Base-by-base conservation (phyloP, 108 stramenopile species). In the Parietichytrium sp. region DNA sequence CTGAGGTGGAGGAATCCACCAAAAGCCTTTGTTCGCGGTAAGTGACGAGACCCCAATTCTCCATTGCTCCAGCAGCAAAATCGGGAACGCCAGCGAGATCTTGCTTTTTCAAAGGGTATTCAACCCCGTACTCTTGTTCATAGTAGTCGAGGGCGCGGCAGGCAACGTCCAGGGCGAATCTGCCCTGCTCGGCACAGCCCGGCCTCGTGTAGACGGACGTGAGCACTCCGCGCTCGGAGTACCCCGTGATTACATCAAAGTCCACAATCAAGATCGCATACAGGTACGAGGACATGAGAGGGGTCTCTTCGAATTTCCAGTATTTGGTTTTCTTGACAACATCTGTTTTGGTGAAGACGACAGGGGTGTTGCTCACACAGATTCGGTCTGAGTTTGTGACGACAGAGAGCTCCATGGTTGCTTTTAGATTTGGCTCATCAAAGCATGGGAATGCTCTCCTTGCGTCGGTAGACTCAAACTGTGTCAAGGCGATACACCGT, bases 371-470 rank as follows among this genome's bases (percentile, higher is more conserved):
- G 89, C 82, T 83, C 78, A 97, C 92, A 33, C 92, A 90, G 72
- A 96, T 84, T 25, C 91, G 80, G 49, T 83, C 78, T 26, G 96
- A 93, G 1, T 96, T 88, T 15, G 87, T 85, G 42, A 16, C 52
- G 79, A 96, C 82, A 0, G 96, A 92, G 26, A 97, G 85, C 25
- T 82, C 83, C 77, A 98, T 97, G 15, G 92, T 88, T 12, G 96
- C 95, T 88, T 98, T 98, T 53, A 93, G 90, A 30, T 92, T 90
- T 8, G 98, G 98, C 89, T 98, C 98, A 85, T 98, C 98, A 89
- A 95, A 94, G 85, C 98, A 97, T 33, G 96, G 96, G 84, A 98
- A 97, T 50, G 79, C 80, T 2, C 72, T 45, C 36, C 91, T 55
- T 12, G 97, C 97, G 88, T 98, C 96, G 55, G 97, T 82, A 29